Percentiles rank a stretch among this genome's conserved stretches.
Conservation (phyloP, 2,329 filamentous ascomycete species). For the Fusarium sp. region DNA sequence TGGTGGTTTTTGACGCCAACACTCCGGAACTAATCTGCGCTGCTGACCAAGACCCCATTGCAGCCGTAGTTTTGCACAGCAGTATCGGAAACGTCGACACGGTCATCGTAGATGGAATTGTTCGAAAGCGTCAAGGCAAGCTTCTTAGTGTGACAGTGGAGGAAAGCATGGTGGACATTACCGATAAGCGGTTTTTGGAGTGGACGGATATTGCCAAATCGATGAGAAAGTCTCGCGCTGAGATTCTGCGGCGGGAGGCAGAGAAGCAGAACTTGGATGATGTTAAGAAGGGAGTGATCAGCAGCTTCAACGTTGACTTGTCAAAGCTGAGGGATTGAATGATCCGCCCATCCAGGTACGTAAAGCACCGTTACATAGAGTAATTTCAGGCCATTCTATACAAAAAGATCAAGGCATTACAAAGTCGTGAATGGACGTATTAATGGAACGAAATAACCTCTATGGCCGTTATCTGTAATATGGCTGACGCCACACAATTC, state of each 20-base stretch:
- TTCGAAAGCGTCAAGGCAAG: background rate
- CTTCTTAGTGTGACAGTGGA: background rate
- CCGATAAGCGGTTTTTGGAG: background rate
- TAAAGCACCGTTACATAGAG: background rate
- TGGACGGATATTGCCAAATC: background rate
- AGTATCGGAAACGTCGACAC: conserved; percentile 5
- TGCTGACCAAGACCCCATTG: background rate
- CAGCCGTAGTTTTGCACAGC: background rate
- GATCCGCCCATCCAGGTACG: no score
- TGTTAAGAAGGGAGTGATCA: background rate
- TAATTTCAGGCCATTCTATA: fast-evolving
- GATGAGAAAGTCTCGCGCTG: background rate
- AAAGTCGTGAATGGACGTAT: fast-evolving
- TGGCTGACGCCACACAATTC: background rate
- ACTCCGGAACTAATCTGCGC: background rate
- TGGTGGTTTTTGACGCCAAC: conserved; percentile 1
- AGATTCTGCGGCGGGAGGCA: background rate
- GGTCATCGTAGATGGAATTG: background rate
- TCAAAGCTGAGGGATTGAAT: background rate
- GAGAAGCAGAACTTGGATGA: background rate
- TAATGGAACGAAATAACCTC: fast-evolving
- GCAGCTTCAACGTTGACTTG: background rate
- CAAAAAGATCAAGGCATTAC: fast-evolving
- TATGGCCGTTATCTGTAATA: background rate
- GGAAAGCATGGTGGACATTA: background rate